Conservation (phyloP, 768 basidiomycete genomes). For the Collybia sordida region DNA sequence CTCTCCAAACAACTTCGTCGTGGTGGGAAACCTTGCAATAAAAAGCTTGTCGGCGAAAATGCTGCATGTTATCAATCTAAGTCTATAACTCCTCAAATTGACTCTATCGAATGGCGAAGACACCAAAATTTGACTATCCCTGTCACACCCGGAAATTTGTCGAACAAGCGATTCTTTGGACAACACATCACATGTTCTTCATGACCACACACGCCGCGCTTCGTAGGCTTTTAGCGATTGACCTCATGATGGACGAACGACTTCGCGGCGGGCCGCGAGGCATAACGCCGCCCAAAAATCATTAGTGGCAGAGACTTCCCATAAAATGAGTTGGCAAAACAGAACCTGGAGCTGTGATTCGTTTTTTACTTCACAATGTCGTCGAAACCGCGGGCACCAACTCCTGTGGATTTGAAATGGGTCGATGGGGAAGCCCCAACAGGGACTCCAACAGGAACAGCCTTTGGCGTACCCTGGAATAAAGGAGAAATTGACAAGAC, state of each 20-base stretch:
- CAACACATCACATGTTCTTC: slow-evolving; percentile 10
- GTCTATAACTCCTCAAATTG: too few species aligned
- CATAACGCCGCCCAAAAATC: background rate
- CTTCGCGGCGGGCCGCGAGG: slow-evolving; percentile 9
- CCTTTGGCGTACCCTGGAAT: slow-evolving; percentile 36
- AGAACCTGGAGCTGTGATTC: too few species aligned
- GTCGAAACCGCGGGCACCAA: slow-evolving; percentile 16
- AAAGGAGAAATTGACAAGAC: slow-evolving; percentile 36
- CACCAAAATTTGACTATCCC: background rate
- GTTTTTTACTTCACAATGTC: background rate
- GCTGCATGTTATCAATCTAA: too few species aligned
- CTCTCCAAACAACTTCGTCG: too few species aligned
- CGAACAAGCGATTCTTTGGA: background rate
- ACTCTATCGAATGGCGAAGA: too few species aligned
- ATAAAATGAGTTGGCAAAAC: slow-evolving; percentile 2
- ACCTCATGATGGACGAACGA: background rate
- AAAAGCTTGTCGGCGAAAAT: too few species aligned
- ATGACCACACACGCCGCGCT: slow-evolving; percentile 6
- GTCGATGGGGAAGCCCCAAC: slow-evolving; percentile 28
- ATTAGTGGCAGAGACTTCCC: background rate
- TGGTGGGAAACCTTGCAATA: too few species aligned
- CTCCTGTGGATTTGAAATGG: slow-evolving; percentile 29
- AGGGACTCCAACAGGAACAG: slow-evolving; percentile 28
- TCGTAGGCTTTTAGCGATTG: background rate
- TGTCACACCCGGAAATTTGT: background rate